A percentile compares a stretch with the other conserved stretches of the same genome.
phyloP scores from a whole-genome alignment of 306 rosid genomes.

The Medicago truncatula region MtrunA17r5.0-ANR NC_053049.1:32684001-32684500 shows the following conservation, averaged over 20 bases:
- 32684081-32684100: background rate
- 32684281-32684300: slow-evolving; percentile 20
- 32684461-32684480: background rate
- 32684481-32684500: slow-evolving; percentile 26
- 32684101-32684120: background rate
- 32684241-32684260: background rate
- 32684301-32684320: background rate
- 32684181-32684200: background rate
- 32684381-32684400: background rate
- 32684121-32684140: background rate
- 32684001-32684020: background rate
- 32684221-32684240: background rate
- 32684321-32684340: background rate
- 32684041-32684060: too few species aligned
- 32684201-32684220: background rate
- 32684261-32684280: slow-evolving; percentile 8
- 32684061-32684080: background rate
- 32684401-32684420: slow-evolving; percentile 5
- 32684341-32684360: too few species aligned
- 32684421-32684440: slow-evolving; percentile 7
- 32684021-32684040: too few species aligned
- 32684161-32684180: background rate
- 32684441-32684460: background rate
- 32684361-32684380: slow-evolving; percentile 12
- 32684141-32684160: background rate